A percentile compares a stretch with the other conserved stretches of the same genome.
phyloP scores from a whole-genome alignment of 495 filamentous ascomycete genomes.

The Aspergillus kassunensis region DNA sequence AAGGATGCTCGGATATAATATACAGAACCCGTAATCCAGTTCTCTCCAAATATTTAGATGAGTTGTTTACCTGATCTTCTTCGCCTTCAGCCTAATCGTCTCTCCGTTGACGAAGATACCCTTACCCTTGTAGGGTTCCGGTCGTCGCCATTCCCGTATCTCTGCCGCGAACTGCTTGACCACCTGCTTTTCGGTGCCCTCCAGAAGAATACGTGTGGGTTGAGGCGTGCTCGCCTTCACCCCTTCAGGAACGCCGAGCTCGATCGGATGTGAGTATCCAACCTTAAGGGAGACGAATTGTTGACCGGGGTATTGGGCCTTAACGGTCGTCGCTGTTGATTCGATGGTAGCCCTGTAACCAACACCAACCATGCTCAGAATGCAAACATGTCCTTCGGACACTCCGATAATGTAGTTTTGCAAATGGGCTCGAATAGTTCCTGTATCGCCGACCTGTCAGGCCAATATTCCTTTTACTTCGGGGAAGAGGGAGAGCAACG shows the following conservation, averaged over 20 bases:
- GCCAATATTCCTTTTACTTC: neutral
- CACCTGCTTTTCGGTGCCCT: constrained; percentile 78
- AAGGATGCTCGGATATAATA: constrained; percentile 38
- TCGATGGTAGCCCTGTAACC: constrained; percentile 91
- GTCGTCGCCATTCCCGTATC: constrained; percentile 81
- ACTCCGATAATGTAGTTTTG: constrained; percentile 88
- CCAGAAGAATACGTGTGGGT: constrained; percentile 88
- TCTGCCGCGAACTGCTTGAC: constrained; percentile 87
- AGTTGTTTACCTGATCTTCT: constrained; percentile 85
- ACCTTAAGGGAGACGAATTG: constrained; percentile 89
- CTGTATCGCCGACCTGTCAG: constrained; percentile 40
- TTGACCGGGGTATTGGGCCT: constrained; percentile 70
- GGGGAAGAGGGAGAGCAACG: constrained; percentile 26
- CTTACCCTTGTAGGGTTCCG: constrained; percentile 99
- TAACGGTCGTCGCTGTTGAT: constrained; percentile 60
- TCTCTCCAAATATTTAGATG: constrained; percentile 17
- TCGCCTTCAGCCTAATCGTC: constrained; percentile 95
- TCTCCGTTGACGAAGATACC: constrained; percentile 97
- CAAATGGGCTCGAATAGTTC: constrained; percentile 83
- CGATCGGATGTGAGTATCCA: constrained; percentile 92
- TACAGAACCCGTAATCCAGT: constrained; percentile 30
- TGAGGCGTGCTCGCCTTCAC: constrained; percentile 86
- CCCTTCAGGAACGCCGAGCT: constrained; percentile 75
- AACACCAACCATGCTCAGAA: constrained; percentile 91
- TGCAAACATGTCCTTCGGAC: constrained; percentile 90